Evolutionary conservation across 805 yeast genomes (phyloP), one percentile per base, ranked within the genome.

Genomic region (Candida glaebosa): DNA sequence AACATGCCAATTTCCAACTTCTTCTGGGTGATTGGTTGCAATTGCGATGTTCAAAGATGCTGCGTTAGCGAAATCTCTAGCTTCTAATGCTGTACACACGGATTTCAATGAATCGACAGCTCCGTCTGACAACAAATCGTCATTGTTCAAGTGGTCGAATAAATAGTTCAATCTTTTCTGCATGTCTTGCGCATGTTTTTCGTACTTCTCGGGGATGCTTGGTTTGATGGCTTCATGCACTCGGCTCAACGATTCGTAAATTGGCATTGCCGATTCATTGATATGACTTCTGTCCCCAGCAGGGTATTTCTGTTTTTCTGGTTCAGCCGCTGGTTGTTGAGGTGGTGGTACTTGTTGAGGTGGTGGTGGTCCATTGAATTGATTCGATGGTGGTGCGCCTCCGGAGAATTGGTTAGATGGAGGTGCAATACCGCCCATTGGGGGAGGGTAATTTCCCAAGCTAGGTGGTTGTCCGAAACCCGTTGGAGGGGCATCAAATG

Each of bases 1-100:
- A 24, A 85, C 79, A 68, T 85, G 78, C 99, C 99, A 93, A 54
- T 84, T 81, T 10, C 96, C 96, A 48, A 84, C 79, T 61, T 90
- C 95, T 18, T 75, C 78, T 18, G 82, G 75, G 47, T 78, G 74
- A 28, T 77, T 74, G 5, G 87, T 74, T 17, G 84, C 77, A 45
- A 93, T 75, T 39, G 79, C 78, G 26, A 71, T 59, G 46, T 78
- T 79, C 25, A 78, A 51, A 2, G 72, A 61, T 39, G 73, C 63
- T 1, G 98, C 97, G 12, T 67, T 67, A 3, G 63, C 60, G 57
- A 67, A 86, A 44, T 87, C 82, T 45, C 74, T 73, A 8, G 55
- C 60, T 15, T 67, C 69, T 51, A 93, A 60, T 1, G 79, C 66
- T 7, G 57, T 63, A 15, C 79, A 67, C 34, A 89, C 59, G 19